Evolutionary conservation across 148 eudicot species (phyloP).

Genomic region (Drosera capensis): DNA sequence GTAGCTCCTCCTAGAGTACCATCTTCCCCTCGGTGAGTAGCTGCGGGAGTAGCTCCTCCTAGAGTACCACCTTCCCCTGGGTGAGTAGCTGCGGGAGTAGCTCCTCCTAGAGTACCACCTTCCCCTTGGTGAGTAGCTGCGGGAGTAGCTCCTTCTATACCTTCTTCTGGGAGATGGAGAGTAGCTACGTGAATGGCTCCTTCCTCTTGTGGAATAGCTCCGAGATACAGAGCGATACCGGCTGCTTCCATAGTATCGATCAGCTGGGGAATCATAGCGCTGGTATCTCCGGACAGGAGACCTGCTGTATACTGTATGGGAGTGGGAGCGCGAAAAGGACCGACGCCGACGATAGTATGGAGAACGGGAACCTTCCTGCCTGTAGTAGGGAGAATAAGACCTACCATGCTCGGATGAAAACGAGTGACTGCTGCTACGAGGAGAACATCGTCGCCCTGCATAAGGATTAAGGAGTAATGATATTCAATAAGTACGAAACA

Average conservation of each 20-base stretch:
- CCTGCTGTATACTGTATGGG: conserved; percentile 42
- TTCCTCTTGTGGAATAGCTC: conserved; percentile 26
- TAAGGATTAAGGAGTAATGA: no score
- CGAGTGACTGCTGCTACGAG: conserved; percentile 33
- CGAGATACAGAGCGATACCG: conserved; percentile 22
- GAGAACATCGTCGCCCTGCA: conserved; percentile 45
- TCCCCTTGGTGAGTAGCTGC: conserved; percentile 30
- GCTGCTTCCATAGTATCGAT: conserved; percentile 25
- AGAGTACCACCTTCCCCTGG: conserved; percentile 18
- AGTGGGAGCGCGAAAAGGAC: conserved; percentile 9
- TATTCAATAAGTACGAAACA: no score
- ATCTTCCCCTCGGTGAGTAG: conserved; percentile 21
- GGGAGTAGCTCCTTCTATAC: conserved; percentile 44
- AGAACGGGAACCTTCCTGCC: conserved; percentile 34
- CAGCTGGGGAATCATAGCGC: conserved; percentile 30
- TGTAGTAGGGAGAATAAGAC: conserved; percentile 41
- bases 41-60: conserved; percentile 49
- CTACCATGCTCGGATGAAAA: conserved; percentile 49
- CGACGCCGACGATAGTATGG: conserved; percentile 17
- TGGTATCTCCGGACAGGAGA: conserved; percentile 34
- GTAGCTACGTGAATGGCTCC: conserved; percentile 37
- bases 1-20: conserved; percentile 19
- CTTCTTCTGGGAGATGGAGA: conserved; percentile 26
- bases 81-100: conserved; percentile 30
- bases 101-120: conserved; percentile 17